A percentile compares a stretch with the other conserved stretches of the same genome.
Evolutionary conservation across 2,329 filamentous ascomycete genomes (phyloP).

Genomic region (Coniella lustricola): DNA sequence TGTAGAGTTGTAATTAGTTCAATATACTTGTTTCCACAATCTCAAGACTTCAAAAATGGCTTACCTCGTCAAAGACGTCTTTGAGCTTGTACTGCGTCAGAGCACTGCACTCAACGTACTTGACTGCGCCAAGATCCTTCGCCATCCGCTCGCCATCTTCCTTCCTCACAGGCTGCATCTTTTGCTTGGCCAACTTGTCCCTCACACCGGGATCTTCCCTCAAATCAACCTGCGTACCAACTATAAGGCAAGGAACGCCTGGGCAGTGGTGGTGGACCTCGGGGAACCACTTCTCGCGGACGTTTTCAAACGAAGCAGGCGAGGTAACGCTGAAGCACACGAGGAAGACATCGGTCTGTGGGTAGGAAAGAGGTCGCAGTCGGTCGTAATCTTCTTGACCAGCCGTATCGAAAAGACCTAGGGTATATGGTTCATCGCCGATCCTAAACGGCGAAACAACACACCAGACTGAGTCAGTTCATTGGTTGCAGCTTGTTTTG

Average conservation of each 20-base stretch:
- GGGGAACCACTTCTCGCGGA: constrained; percentile 97
- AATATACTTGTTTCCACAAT: constrained; percentile 5
- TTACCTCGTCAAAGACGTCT: constrained; percentile 97
- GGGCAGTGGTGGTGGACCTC: constrained; percentile 99
- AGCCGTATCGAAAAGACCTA: constrained; percentile 96
- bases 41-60: constrained; percentile 19
- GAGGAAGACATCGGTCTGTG: constrained; percentile 96
- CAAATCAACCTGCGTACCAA: constrained; percentile 95
- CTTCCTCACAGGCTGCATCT: constrained; percentile 87
- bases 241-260: constrained; percentile 93
- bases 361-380: constrained; percentile 91
- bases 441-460: constrained; percentile 57
- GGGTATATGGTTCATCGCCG: constrained; percentile 94
- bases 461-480: constrained; percentile 6
- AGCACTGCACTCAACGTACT: constrained; percentile 98
- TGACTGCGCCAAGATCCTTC: constrained; percentile 93
- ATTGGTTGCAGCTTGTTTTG: background rate
- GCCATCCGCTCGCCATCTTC: constrained; percentile 96
- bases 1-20: constrained; percentile 30
- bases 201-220: constrained; percentile 79
- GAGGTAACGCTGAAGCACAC: constrained; percentile 98
- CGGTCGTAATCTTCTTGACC: constrained; percentile 99
- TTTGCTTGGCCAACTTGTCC: constrained; percentile 91
- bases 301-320: constrained; percentile 97
- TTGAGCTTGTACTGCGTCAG: constrained; percentile 98